These are phyloP conservation scores for Parasarocladium wereldwijsianum DNA, from an alignment of 2,329 filamentous ascomycete genomes.

Conservation along the genomic window DNA sequence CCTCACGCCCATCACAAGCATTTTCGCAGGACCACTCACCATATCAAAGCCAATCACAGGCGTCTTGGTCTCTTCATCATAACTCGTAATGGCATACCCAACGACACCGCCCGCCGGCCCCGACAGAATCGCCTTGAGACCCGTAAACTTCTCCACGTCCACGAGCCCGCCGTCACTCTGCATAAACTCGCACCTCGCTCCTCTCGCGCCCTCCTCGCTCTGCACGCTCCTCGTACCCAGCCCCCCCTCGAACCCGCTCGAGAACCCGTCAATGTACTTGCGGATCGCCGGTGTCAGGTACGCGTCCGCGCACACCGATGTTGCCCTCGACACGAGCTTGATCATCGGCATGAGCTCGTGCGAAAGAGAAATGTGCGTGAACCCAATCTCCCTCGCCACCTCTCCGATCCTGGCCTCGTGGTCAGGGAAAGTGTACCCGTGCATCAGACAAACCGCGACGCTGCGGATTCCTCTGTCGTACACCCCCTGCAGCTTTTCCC, in stretches of 20 bases:
- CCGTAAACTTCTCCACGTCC: slow-evolving; percentile 70
- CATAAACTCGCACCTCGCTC: slow-evolving; percentile 88
- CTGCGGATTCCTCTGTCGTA: slow-evolving; percentile 57
- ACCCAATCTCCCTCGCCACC: slow-evolving; percentile 63
- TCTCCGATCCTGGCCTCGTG: slow-evolving; percentile 69
- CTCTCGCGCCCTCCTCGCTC: slow-evolving; percentile 45
- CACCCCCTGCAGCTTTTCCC: slow-evolving; percentile 44
- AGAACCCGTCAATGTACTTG: slow-evolving; percentile 53
- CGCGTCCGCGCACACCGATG: slow-evolving; percentile 27
- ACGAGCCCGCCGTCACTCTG: slow-evolving; percentile 67
- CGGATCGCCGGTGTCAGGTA: slow-evolving; percentile 28
- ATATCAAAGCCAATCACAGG: slow-evolving; percentile 94
- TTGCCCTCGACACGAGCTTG: slow-evolving; percentile 26
- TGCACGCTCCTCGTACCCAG: slow-evolving; percentile 64
- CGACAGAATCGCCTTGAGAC: slow-evolving; percentile 71
- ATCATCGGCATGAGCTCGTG: slow-evolving; percentile 28
- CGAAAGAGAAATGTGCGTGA: slow-evolving; percentile 53
- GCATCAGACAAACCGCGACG: slow-evolving; percentile 83
- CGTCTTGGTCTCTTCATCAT: slow-evolving; percentile 65
- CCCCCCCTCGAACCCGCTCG: slow-evolving; percentile 66
- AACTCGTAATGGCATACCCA: slow-evolving; percentile 82
- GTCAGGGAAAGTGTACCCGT: slow-evolving; percentile 79
- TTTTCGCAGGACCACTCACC: slow-evolving; percentile 21
- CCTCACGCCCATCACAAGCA: neutral
- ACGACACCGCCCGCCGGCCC: slow-evolving; percentile 90